Evolutionary conservation across 768 basidiomycete genomes (phyloP), one percentile per base, ranked within the genome.

Genomic region (Mycena belliarum): DNA sequence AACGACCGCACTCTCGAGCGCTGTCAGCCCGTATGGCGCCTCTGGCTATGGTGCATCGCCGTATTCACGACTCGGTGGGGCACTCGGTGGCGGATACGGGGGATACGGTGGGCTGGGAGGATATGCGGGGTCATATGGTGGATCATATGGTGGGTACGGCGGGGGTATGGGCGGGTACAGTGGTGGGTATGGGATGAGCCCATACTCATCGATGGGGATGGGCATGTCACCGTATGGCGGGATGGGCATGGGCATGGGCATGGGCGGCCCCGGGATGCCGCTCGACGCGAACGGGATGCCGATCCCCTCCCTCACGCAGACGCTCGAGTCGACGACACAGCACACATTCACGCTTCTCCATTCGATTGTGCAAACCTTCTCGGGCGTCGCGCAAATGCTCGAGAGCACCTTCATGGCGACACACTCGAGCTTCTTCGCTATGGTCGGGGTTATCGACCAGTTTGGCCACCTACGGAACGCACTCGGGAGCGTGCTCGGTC

Each of bases 321-420:
- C 91, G 0, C 87, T 98, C 59, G 94, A 97, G 75, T 71, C 85
- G 7, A 90, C 92, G 11, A 99, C 96, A 2, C 88, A 91, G 52
- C 88, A 91, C 55, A 98, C 96, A 3, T 99, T 99, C 68, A 82
- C 89, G 26, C 86, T 99, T 55, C 79, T 99, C 26, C 95, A 98
- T 65, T 92, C 91, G 12, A 89, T 99, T 69, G 96, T 99, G 43
- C 91, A 93, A 66, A 97, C 95, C 5, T 96, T 98, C 74, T 81
- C 87, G 0, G 95, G 95, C 23, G 87, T 99, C 60, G 89, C 96
- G 0, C 96, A 98, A 71, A 95, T 99, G 86, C 87, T 99, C 68
- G 96, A 98, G 72, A 88, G 86, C 32, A 98, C 96, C 6, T 98
- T 96, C 74, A 91, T 98, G 88, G 96, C 96, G 3, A 96, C 94